Base-by-base conservation (phyloP, 345 rosid genomes). In the Trapa bicornis region DNA sequence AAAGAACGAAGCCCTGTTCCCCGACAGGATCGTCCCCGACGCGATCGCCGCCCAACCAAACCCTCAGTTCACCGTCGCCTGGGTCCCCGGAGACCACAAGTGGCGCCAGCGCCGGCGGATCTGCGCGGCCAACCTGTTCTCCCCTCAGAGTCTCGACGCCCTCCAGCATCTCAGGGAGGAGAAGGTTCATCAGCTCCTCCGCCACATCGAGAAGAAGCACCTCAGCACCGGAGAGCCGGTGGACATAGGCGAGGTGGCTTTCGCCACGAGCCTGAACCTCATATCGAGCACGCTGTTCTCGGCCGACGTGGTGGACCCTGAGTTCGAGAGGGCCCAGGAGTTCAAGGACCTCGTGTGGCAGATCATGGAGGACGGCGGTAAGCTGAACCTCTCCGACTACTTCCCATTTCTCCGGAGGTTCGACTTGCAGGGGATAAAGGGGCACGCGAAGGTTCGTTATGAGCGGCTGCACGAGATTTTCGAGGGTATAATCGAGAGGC, bases 231-330 rank as follows among this genome's bases (percentile, higher is more conserved):
- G 72, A 33, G 16, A 10, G 12, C 67, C 70, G 2, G 39, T 71
- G 0, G 58, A 61, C 33, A 22, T 73, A 0, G 72, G 80, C 6
- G n/a, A 42, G 12, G 67, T 61, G 5, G 68, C 62, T 7, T 70
- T 70, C 29, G 68, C 36, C 16, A 48, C 76, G 43, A 29, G 54
- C 9, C 68, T 77, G 12, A 69, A 70, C 64, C 11, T 69, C 37
- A 2, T 77, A 32, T 77, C 80, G 2, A 73, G 36, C 66, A 56
- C 58, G 15, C 32, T 77, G 9, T 63, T 70, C 45, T 76, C 80
- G 10, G 33, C 53, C 6, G 73, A 76, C 48, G 6, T 76, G 5
- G 41, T 36, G 5, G 56, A 67, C 48, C 36, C 61, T 35, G 58
- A 61, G n/a, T 45, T 47, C 33, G 66, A 36, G 17, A 7, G 14